These are phyloP conservation scores for Pyrenophora seminiperda DNA, from an alignment of 2,329 filamentous ascomycete genomes.

Conservation along the genomic window DNA sequence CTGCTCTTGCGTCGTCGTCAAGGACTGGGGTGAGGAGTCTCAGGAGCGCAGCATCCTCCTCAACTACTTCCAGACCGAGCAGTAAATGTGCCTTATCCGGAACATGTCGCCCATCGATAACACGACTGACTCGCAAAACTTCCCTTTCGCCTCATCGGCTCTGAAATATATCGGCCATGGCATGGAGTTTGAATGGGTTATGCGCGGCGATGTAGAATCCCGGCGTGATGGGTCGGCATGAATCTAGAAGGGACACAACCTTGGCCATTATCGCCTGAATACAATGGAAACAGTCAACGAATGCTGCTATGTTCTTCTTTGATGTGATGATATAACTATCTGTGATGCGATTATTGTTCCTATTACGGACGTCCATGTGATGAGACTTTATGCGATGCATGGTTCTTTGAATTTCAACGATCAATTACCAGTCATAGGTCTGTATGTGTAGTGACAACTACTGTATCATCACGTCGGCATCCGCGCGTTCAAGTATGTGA, in stretches of 20 bases:
- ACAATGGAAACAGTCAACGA: conserved; percentile 13
- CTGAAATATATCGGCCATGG: conserved; percentile 17
- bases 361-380: too few species aligned
- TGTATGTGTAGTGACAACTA: too few species aligned
- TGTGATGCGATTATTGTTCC: too few species aligned
- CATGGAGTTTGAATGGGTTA: conserved; percentile 17
- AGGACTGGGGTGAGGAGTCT: conserved; percentile 99
- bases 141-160: conserved; percentile 24
- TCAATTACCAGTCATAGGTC: too few species aligned
- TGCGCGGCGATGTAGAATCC: conserved; percentile 2
- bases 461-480: too few species aligned
- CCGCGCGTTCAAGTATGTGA: too few species aligned
- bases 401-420: too few species aligned
- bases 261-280: conserved; percentile 1
- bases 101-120: conserved; percentile 10
- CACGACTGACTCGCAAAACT: conserved; percentile 15
- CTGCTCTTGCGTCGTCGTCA: conserved; percentile 99
- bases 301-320: neutral
- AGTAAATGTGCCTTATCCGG: conserved; percentile 47
- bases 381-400: too few species aligned
- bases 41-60: conserved; percentile 98
- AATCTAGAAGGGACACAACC: conserved; percentile 19
- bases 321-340: neutral
- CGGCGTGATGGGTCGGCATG: conserved; percentile 20
- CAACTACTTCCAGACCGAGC: conserved; percentile 98